Percentiles rank a stretch among this genome's conserved stretches.
Conservation (phyloP, 257 asterid species). For the Solanum sparsipilum region DNA sequence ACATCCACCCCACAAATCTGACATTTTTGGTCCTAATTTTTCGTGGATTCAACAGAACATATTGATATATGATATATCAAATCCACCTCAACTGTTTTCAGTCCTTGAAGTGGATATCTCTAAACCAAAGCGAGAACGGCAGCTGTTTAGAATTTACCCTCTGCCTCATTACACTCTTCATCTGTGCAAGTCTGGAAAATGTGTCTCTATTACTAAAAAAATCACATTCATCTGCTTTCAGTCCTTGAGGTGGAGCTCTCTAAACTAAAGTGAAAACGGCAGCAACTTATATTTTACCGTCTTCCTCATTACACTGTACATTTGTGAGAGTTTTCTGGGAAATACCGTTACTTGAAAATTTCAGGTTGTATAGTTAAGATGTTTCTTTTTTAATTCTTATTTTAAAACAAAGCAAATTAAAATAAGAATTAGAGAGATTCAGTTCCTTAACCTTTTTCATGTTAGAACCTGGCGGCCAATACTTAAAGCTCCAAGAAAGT, state of each 20-base stretch:
- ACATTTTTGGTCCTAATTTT: neutral
- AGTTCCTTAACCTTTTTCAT: neutral
- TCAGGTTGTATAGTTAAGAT: neutral
- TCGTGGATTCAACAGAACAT: neutral
- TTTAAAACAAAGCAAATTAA: neutral
- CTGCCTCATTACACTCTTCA: neutral
- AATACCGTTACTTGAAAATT: neutral
- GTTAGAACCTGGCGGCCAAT: neutral
- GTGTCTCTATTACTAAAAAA: neutral
- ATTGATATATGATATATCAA: neutral
- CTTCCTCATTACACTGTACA: neutral
- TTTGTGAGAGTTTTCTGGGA: neutral
- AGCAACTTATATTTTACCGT: neutral
- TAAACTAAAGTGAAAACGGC: neutral
- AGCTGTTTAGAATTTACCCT: neutral
- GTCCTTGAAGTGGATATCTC: neutral
- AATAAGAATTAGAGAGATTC: neutral
- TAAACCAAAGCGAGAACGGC: neutral
- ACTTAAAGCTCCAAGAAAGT: neutral
- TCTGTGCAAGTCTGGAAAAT: neutral
- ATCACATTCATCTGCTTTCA: neutral
- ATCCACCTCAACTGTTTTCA: neutral
- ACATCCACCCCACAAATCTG: neutral
- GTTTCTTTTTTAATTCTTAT: neutral
- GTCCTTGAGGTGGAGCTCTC: neutral